Evolutionary conservation across 148 eudicot genomes (phyloP).

Genomic region (Vaccinium corymbosum): DNA sequence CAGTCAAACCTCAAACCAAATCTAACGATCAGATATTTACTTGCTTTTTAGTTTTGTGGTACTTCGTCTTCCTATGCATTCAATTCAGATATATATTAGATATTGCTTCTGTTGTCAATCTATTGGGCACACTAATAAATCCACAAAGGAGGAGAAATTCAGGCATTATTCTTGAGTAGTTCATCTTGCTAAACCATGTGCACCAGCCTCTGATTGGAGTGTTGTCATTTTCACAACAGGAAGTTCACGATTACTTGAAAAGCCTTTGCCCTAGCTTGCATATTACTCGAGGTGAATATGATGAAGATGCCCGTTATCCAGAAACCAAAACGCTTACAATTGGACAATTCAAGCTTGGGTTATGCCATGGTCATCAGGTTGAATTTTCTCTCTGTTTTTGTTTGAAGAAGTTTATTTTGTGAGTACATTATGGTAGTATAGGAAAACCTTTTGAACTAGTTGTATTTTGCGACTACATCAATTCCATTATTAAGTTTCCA

Average conservation of each 20-base stretch:
- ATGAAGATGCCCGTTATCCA: slow-evolving; percentile 89
- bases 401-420: neutral
- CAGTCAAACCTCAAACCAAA: too few species aligned
- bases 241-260: slow-evolving; percentile 93
- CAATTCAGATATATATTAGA: neutral
- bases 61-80: neutral
- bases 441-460: neutral
- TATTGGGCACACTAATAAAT: neutral
- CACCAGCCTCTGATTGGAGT: neutral
- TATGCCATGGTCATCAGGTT: slow-evolving; percentile 99
- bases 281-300: slow-evolving; percentile 90
- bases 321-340: slow-evolving; percentile 90
- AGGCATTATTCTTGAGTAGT: neutral
- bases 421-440: neutral
- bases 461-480: neutral
- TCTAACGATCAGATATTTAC: too few species aligned
- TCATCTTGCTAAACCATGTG: neutral
- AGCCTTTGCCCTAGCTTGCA: slow-evolving; percentile 84
- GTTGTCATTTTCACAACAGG: slow-evolving; percentile 39
- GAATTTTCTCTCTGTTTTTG: slow-evolving; percentile 9
- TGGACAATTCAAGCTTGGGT: slow-evolving; percentile 97
- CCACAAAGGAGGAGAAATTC: neutral
- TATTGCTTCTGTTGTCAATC: neutral
- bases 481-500: neutral
- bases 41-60: too few species aligned